phyloP scores from a whole-genome alignment of 331 rosid species.

The Malus hybrid region DNA sequence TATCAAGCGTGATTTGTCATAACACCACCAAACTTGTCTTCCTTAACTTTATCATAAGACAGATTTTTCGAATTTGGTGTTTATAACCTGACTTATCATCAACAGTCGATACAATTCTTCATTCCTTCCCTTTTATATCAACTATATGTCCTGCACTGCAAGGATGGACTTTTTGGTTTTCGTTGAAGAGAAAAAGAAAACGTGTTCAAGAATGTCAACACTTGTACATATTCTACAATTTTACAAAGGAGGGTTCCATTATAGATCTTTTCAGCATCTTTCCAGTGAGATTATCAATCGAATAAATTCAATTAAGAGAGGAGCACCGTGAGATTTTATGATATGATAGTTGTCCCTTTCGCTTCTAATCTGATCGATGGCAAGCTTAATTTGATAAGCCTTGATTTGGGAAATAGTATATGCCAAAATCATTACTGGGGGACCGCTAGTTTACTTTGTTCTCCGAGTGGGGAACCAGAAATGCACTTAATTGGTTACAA shows the following conservation, averaged over 20 bases:
- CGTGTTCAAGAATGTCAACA: slow-evolving; percentile 27
- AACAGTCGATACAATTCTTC: slow-evolving; percentile 14
- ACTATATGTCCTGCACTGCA: slow-evolving; percentile 33
- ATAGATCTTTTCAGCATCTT: slow-evolving; percentile 23
- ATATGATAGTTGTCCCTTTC: slow-evolving; percentile 4
- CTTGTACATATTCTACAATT: slow-evolving; percentile 13
- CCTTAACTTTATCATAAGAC: slow-evolving; percentile 7
- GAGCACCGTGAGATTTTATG: slow-evolving; percentile 2
- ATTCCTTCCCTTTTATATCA: slow-evolving; percentile 19
- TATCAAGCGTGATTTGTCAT: no score
- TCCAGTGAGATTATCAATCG: slow-evolving; percentile 32
- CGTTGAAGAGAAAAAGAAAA: slow-evolving; percentile 1
- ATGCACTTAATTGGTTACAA: slow-evolving; percentile 23
- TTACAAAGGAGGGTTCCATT: slow-evolving; percentile 7
- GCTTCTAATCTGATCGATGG: slow-evolving; percentile 7
- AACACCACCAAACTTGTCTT: no score
- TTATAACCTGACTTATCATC: slow-evolving; percentile 15
- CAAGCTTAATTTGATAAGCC: slow-evolving; percentile 23
- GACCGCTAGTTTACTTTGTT: slow-evolving; percentile 19
- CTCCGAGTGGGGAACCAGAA: slow-evolving; percentile 23
- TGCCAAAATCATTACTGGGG: slow-evolving; percentile 31
- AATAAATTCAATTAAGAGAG: slow-evolving; percentile 34
- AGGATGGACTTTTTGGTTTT: slow-evolving; percentile 24
- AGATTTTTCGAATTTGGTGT: slow-evolving; percentile 3
- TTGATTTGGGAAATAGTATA: slow-evolving; percentile 29